Evolutionary conservation across 75 land plant genomes (phyloP), one percentile per base, ranked within the genome.

Genomic region (Cunninghamia lanceolata): DNA sequence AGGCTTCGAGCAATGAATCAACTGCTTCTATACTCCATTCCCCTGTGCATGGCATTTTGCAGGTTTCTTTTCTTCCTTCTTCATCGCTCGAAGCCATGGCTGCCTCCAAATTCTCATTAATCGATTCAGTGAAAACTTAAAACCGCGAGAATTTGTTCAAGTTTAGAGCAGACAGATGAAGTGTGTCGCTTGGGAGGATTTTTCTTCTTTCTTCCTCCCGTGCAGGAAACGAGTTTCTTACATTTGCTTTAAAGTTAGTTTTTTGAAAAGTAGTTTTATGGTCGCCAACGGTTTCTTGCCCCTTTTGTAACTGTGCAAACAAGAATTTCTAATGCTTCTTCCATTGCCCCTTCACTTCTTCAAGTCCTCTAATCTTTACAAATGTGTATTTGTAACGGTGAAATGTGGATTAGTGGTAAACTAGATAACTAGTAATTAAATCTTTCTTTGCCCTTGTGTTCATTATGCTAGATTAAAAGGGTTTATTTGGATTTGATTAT

Each of bases 21-120:
- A 87, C 85, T 17, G 88, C 85, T 13, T 35, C 56, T 35, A 42
- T 15, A 19, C 47, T 32, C 88, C 88, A 87, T 54, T 87, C 88
- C 28, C 66, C 75, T 19, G 82, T 6, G 43, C 30, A 45, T 13
- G 79, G 86, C 30, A 32, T 42, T 66, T 66, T 42, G 56, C 39
- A 47, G 85, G 66, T 63, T 38, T 85, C 74, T 66, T 85, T 35
- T 59, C 45, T 52, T 39, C 75, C 42, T 85, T 71, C 50, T 13
- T 45, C 83, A 28, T 45, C 50, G n/a, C 83, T 82, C 35, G 75
- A 71, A 71, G 36, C 75, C 75, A 71, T 32, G 14, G 16, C 2
- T 32, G 75, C 10, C 14, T 10, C 2, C 28, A 71, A 32, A 32
- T 32, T 71, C 34, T 30, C 75, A 71, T 30, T 32, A 71, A 71